These are phyloP conservation scores for Ganoderma resinaceum DNA, from an alignment of 1,284 basidiomycete species.

Conservation along the genomic window DNA sequence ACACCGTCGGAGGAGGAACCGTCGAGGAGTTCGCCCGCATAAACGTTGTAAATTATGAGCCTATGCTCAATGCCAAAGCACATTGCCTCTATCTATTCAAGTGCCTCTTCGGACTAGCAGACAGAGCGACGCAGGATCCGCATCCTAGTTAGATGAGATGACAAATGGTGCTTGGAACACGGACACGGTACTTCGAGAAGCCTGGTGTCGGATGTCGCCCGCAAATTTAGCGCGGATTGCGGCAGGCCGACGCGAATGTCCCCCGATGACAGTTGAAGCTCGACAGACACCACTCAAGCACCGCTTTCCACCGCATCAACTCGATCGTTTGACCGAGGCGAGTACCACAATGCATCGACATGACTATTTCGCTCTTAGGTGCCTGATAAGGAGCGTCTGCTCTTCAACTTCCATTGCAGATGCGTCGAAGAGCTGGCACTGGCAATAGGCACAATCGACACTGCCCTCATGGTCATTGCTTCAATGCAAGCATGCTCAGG, in stretches of 20 bases:
- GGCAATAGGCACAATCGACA: constrained; percentile 10
- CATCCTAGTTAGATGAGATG: constrained; percentile 9
- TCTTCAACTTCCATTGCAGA: background rate
- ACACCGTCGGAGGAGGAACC: background rate
- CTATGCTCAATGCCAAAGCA: constrained; percentile 11
- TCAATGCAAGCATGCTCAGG: background rate
- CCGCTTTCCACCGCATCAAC: background rate
- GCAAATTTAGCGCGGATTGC: background rate
- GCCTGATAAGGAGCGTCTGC: background rate
- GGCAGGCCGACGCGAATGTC: background rate
- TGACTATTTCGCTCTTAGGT: background rate
- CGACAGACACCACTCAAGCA: background rate
- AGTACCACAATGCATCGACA: background rate
- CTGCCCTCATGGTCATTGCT: constrained; percentile 1
- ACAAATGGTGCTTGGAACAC: constrained; percentile 21
- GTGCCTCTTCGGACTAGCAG: constrained; percentile 6
- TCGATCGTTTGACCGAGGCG: background rate
- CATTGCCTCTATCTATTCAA: constrained; percentile 20
- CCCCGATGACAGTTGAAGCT: background rate
- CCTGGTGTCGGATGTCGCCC: background rate
- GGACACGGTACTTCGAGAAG: constrained; percentile 9
- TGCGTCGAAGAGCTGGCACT: background rate
- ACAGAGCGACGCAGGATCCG: constrained; percentile 13
- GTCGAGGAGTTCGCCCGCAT: background rate
- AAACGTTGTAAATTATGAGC: background rate